phyloP scores from a whole-genome alignment of 352 stramenopile species.

The Phytopythium mirpurense region DNA sequence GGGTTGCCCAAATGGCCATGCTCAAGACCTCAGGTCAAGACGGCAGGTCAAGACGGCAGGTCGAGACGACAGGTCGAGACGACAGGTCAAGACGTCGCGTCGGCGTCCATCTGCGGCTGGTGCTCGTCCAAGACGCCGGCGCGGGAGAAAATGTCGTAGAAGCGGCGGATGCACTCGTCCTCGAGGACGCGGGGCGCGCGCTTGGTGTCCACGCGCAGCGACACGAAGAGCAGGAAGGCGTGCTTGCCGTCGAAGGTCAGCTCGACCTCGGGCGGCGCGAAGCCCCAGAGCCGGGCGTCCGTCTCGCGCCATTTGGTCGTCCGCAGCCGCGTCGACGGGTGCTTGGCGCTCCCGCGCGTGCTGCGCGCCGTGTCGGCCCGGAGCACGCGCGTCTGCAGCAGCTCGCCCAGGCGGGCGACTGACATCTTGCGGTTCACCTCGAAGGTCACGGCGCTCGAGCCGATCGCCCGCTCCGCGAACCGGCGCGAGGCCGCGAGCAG shows the following conservation, averaged over 20 bases:
- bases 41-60: no score
- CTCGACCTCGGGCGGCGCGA: conserved; percentile 74
- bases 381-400: conserved; percentile 22
- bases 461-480: conserved; percentile 61
- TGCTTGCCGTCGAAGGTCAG: conserved; percentile 60
- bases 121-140: conserved; percentile 17
- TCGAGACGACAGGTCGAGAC: no score
- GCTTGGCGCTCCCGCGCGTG: conserved; percentile 52
- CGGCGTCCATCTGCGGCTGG: no score
- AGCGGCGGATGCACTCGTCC: conserved; percentile 34
- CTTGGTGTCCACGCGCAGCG: conserved; percentile 48
- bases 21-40: no score
- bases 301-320: conserved; percentile 88
- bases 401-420: conserved; percentile 18
- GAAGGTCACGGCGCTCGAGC: conserved; percentile 83
- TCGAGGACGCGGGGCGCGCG: conserved; percentile 27
- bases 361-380: conserved; percentile 17
- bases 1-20: no score
- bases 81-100: no score
- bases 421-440: conserved; percentile 49
- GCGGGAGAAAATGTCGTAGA: conserved; percentile 39
- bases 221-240: conserved; percentile 51
- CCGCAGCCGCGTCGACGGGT: conserved; percentile 71
- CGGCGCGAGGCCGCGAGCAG: conserved; percentile 42
- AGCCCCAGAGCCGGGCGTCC: conserved; percentile 80